These are phyloP conservation scores for Paraphoma sp. DNA, from an alignment of 2,329 filamentous ascomycete genomes.

Conservation along the genomic window DNA sequence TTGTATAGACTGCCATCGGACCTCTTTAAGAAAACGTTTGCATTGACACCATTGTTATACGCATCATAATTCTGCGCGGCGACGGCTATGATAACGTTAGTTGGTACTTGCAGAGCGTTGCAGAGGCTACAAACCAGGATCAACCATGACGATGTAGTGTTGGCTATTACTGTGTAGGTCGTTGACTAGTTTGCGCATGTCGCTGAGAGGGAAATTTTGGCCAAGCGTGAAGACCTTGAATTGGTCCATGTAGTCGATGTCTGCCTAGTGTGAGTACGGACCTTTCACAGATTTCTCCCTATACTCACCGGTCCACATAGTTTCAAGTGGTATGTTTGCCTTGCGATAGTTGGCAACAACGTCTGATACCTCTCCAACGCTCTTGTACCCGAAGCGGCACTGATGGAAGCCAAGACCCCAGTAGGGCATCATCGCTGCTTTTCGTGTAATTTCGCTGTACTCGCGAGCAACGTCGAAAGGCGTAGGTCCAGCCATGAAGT, in stretches of 20 bases:
- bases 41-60: constrained; percentile 67
- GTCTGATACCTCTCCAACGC: constrained; percentile 68
- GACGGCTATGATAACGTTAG: constrained; percentile 62
- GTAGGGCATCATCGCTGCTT: constrained; percentile 58
- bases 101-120: not conserved
- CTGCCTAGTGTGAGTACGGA: constrained; percentile 17
- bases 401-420: constrained; percentile 61
- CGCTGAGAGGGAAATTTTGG: constrained; percentile 64
- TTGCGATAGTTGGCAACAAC: constrained; percentile 70
- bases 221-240: constrained; percentile 70
- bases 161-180: constrained; percentile 71
- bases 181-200: constrained; percentile 68
- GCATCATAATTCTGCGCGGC: constrained; percentile 55
- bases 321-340: constrained; percentile 71
- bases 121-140: constrained; percentile 55
- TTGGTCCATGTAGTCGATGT: constrained; percentile 72
- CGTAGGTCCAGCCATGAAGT: constrained; percentile 57
- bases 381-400: constrained; percentile 57
- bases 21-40: constrained; percentile 59
- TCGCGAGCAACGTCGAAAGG: constrained; percentile 56
- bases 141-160: constrained; percentile 80
- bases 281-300: not conserved
- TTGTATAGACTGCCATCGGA: constrained; percentile 63
- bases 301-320: constrained; percentile 73
- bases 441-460: constrained; percentile 55